Evolutionary conservation across 2,329 filamentous ascomycete genomes (phyloP).

Genomic region (Alternaria sp.): DNA sequence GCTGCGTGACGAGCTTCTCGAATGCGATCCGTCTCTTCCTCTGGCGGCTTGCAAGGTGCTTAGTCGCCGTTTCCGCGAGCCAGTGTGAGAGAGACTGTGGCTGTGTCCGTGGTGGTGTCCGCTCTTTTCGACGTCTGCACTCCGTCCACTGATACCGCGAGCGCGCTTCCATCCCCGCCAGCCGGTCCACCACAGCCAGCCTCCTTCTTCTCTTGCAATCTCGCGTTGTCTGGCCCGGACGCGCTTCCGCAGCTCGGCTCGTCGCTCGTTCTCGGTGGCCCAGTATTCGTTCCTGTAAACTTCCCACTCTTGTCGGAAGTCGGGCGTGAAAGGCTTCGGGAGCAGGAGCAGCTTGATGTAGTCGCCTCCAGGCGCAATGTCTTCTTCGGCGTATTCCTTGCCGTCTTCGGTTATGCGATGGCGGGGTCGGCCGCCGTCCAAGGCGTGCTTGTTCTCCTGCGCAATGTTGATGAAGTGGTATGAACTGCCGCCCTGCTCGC

Average conservation of each 20-base stretch:
- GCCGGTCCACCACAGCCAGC: constrained; percentile 87
- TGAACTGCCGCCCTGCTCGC: constrained; percentile 65
- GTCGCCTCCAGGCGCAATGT: constrained; percentile 87
- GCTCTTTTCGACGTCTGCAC: constrained; percentile 41
- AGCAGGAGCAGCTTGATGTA: constrained; percentile 89
- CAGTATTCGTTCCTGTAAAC: constrained; percentile 93
- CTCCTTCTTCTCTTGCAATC: constrained; percentile 70
- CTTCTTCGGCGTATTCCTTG: constrained; percentile 75
- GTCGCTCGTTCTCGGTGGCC: constrained; percentile 93
- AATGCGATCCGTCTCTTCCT: constrained; percentile 38
- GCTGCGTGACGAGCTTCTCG: constrained; percentile 41
- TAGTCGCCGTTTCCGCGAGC: constrained; percentile 34
- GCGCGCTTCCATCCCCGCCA: constrained; percentile 63
- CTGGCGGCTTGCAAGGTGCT: constrained; percentile 29
- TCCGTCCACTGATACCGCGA: constrained; percentile 32
- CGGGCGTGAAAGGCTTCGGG: constrained; percentile 92
- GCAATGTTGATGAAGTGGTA: constrained; percentile 78
- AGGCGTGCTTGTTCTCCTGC: constrained; percentile 40
- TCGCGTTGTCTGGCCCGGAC: constrained; percentile 72
- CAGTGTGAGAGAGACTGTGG: constrained; percentile 22
- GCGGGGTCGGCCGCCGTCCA: constrained; percentile 32
- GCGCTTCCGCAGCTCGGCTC: constrained; percentile 73
- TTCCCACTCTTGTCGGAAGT: constrained; percentile 97
- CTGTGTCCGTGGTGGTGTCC: constrained; percentile 22
- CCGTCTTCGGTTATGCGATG: constrained; percentile 63